Evolutionary conservation across 2,329 filamentous ascomycete genomes (phyloP), one percentile per base, ranked within the genome.

Genomic region (Ilyonectria robusta): DNA sequence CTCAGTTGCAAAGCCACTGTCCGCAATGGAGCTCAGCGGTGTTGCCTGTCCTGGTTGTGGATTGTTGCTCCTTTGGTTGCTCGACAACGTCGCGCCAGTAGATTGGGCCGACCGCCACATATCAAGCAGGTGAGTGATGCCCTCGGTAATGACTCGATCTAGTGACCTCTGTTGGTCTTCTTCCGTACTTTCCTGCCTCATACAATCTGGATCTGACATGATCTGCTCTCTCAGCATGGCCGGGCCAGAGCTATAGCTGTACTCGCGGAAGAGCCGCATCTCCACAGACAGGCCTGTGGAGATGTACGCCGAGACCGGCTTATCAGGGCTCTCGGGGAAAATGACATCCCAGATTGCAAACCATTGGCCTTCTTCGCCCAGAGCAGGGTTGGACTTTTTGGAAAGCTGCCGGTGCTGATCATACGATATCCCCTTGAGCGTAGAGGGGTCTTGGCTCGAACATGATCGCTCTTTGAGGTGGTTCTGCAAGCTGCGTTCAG

Each of bases 321-420:
- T 72, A 10, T 67, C 65, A 10, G 62, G 58, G 3, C 23, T 23
- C 5, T 66, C 65, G 5, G 66, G 65, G 50, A 79, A 77, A 1
- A 78, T 33, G 10, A 71, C 71, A 11, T 76, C 71, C 69, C 74
- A 78, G 3, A 79, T 72, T 11, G 66, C 66, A 59, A 77, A 78
- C 77, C 77, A 79, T 44, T 78, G 70, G 31, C 76, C 67, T 11
- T 70, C 62, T 48, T 77, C 73, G 1, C 42, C n/a, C n/a, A 63
- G 71, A 10, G 8, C 10, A 6, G 71, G 64, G 2, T 54, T 46
- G 21, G 55, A 59, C 9, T 26, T 58, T 15, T 35, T 50, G 3
- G 21, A 37, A 1, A 65, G 55, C 5, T 37, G 11, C 4, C 15
- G 26, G 33, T 23, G 33, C 15, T 65, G 47, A 6, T 53, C 26